These are phyloP conservation scores for Trichophyton verrucosum DNA, from an alignment of 2,329 filamentous ascomycete genomes.

Conservation along the genomic window DNA sequence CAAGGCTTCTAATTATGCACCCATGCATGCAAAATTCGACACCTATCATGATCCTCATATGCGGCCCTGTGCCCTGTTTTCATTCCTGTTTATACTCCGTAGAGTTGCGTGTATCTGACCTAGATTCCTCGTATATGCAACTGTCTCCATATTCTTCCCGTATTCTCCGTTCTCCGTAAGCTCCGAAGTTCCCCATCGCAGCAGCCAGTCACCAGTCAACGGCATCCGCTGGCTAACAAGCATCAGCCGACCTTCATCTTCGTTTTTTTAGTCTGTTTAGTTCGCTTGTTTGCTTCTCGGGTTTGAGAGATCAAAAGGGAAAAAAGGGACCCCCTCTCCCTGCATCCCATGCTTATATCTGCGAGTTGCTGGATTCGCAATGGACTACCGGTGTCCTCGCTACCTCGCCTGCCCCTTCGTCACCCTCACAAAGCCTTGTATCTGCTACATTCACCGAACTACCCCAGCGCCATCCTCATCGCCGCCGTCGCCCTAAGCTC, in stretches of 20 bases:
- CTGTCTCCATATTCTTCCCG: neutral
- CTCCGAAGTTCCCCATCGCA: too few species aligned
- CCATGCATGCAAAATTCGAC: neutral
- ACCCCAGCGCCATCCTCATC: too few species aligned
- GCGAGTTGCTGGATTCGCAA: neutral
- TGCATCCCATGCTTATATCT: neutral
- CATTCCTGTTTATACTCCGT: neutral
- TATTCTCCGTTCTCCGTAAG: neutral
- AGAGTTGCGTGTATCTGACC: neutral
- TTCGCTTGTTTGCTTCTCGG: neutral
- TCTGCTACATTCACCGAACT: neutral
- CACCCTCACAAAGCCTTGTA: neutral
- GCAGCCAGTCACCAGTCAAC: too few species aligned
- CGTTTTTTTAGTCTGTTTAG: neutral
- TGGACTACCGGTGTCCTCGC: neutral
- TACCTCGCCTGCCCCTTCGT: neutral
- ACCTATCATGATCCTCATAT: neutral
- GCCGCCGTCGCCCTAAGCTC: too few species aligned
- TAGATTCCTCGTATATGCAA: neutral
- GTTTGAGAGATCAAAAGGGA: neutral
- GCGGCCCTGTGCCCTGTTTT: neutral
- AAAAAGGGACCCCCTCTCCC: neutral
- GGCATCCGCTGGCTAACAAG: neutral
- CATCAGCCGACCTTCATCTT: too few species aligned
- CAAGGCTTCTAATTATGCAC: conserved; percentile 25